Percentiles rank a stretch among this genome's conserved stretches.
These are phyloP conservation scores for Phytophthora capsici DNA, from an alignment of 352 stramenopile genomes.

Conservation along the genomic window DNA sequence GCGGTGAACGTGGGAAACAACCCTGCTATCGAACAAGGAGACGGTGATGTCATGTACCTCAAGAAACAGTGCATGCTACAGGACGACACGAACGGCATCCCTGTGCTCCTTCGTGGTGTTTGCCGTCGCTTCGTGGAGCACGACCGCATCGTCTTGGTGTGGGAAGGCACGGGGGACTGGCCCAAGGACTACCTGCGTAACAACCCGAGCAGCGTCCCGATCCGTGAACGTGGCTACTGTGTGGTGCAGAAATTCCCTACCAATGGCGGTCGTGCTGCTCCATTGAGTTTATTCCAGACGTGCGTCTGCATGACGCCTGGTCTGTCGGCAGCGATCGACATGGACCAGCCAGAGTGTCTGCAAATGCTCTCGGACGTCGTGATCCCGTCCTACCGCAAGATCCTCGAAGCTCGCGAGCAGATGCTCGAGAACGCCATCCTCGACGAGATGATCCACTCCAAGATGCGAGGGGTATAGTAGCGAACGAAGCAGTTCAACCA, in stretches of 20 bases:
- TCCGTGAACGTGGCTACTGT: constrained; percentile 45
- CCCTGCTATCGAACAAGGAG: constrained; percentile 2
- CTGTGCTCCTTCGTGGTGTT: constrained; percentile 37
- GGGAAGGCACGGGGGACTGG: constrained; percentile 47
- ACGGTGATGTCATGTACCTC: constrained; percentile 26
- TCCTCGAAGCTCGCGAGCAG: constrained; percentile 46
- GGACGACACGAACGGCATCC: constrained; percentile 19
- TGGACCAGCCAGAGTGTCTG: constrained; percentile 37
- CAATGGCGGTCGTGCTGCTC: constrained; percentile 7
- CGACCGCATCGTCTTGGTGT: constrained; percentile 37
- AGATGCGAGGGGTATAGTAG: constrained; percentile 33
- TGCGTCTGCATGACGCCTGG: constrained; percentile 44
- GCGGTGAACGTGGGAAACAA: constrained; percentile 24
- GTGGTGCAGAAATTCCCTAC: constrained; percentile 27
- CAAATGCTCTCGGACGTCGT: constrained; percentile 39
- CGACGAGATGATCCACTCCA: constrained; percentile 42
- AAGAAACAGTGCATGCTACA: constrained; percentile 39
- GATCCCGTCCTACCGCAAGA: constrained; percentile 45
- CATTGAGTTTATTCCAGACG: constrained; percentile 36
- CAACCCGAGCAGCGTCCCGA: constrained; percentile 37
- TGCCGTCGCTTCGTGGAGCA: constrained; percentile 33
- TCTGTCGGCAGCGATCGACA: constrained; percentile 34
- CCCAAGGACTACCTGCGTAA: constrained; percentile 25
- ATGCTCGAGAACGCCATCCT: constrained; percentile 47
- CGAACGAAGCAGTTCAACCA: constrained; percentile 21